Base-by-base conservation (phyloP, 1,284 basidiomycete genomes). In the Sphaerobolus stellatus region DNA sequence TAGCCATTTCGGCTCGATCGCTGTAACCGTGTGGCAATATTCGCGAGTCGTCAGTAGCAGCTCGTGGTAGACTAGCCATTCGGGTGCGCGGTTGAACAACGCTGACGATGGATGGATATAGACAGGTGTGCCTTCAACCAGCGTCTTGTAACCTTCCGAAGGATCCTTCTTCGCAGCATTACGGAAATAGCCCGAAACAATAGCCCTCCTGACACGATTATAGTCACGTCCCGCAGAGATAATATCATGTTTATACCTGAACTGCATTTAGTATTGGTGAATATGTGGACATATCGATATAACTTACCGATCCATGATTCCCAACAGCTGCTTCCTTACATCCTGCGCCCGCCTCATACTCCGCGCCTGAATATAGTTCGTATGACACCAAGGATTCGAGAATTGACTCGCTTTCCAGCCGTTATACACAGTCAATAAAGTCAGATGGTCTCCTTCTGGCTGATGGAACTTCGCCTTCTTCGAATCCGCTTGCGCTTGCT, bases 401-500 rank as follows among this genome's bases (percentile, higher is more conserved):
- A 96, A 99, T 68, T 92, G 97, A 62, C 88, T 92, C 7, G 80
- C 86, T 66, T 96, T 97, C 97, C 97, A 99, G 7, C 92, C 96
- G 62, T 99, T 99, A 75, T 98, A 99, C 2, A 99, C 97, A 4
- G 94, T 92, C 58, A 99, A 74, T 28, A 99, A 74, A 5, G 96
- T 99, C 45, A 99, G 75, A 67, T 99, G 91, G 66, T 99, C 96
- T 7, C 96, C 97, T 74, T 99, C 97, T 0, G 96, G 93, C 68
- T 98, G 92, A 71, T 96, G 94, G 74, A 96, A 96, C 71, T 98
- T 98, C 29, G 96, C 96, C 71, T 98, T 98, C 77, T 98, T 98
- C 24, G 94, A 94, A 71, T 99, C 96, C 0, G 97, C 97, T 73
- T 98, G 96, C 11, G 92, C 92, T 70, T 99, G 96, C 73, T 98